These are phyloP conservation scores for Helenozyma baotianmanensis DNA, from an alignment of 805 yeast genomes.

Conservation along the genomic window DNA sequence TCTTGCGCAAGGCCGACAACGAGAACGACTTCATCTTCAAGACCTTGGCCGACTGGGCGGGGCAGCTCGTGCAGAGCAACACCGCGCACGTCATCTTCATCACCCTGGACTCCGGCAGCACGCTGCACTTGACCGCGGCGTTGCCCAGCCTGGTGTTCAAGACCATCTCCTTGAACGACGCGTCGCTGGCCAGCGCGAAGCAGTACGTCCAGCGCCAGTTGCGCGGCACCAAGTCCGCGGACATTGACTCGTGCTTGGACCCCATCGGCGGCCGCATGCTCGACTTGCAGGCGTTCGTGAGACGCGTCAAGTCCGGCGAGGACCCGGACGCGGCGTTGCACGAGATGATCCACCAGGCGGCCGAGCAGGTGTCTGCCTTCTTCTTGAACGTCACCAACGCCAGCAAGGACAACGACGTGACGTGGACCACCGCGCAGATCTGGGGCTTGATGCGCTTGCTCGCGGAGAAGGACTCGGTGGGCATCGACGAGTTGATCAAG, in stretches of 20 bases:
- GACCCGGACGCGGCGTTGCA: slow-evolving; percentile 66
- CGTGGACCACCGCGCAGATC: slow-evolving; percentile 74
- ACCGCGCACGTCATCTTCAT: slow-evolving; percentile 86
- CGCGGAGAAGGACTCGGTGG: slow-evolving; percentile 43
- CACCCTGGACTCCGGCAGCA: slow-evolving; percentile 79
- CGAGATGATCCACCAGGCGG: slow-evolving; percentile 79
- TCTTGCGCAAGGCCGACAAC: slow-evolving; percentile 47
- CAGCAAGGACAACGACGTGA: slow-evolving; percentile 28
- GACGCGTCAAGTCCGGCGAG: slow-evolving; percentile 89
- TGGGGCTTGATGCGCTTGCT: slow-evolving; percentile 77
- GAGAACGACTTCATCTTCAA: slow-evolving; percentile 61
- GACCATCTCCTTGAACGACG: slow-evolving; percentile 72
- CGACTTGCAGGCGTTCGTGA: slow-evolving; percentile 83
- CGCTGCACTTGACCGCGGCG: slow-evolving; percentile 61
- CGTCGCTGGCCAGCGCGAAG: slow-evolving; percentile 64
- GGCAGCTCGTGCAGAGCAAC: slow-evolving; percentile 67
- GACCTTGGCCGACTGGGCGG: slow-evolving; percentile 85
- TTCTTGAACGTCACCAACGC: slow-evolving; percentile 38
- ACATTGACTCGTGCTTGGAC: slow-evolving; percentile 51
- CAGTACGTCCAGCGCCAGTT: slow-evolving; percentile 62
- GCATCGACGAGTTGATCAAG: slow-evolving; percentile 48
- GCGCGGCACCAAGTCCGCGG: slow-evolving; percentile 20
- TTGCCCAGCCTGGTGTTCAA: slow-evolving; percentile 87
- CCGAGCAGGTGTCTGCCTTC: slow-evolving; percentile 83
- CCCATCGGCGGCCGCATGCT: slow-evolving; percentile 95